Base-by-base conservation (phyloP, 139 green algal genomes). In the Nannochloris sp. region DNA sequence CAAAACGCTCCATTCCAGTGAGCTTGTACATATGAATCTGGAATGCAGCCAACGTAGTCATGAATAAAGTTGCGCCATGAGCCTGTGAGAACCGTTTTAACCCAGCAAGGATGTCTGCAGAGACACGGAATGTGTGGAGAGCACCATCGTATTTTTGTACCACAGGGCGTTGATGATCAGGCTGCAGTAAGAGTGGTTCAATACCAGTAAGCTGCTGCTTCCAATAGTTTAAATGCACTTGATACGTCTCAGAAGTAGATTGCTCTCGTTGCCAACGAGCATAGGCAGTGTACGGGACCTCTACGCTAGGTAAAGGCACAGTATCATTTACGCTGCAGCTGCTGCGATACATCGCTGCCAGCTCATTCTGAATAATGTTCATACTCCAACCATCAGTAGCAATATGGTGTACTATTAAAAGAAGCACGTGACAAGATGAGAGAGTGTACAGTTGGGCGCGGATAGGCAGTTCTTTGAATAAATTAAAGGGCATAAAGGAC, bases 201-300 rank as follows among this genome's bases (percentile, higher is more conserved):
- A 35, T 35, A 1, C 46, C 64, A 1, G 19, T 27, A 34, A 71
- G 51, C 6, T 39, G 9, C 51, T 54, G 24, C 64, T 2, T 58
- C 64, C 64, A 71, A 42, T 32, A 71, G 45, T 46, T 23, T 5
- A 58, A 42, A 13, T 32, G 31, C 15, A 27, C 12, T 35, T 53
- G 23, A 15, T n/a, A 38, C 13, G 12, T 31, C 24, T 48, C 39
- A 51, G 25, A 36, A 23, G 33, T 27, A 35, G 51, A 13, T 12
- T 36, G 13, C 14, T 47, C 15, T 12, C 29, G 24, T 38, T 71
- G 64, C 64, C 64, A 71, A 24, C 24, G 37, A 24, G 29, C 51
- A 55, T 35, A 71, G 19, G 62, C 64, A 24, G 32, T 36, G 51
- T 71, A 71, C 58, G 48, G 62, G 19, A 60, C 14, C 4, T 29